Evolutionary conservation across 2,329 filamentous ascomycete species (phyloP).

Genomic region (Pyricularia sp.): DNA sequence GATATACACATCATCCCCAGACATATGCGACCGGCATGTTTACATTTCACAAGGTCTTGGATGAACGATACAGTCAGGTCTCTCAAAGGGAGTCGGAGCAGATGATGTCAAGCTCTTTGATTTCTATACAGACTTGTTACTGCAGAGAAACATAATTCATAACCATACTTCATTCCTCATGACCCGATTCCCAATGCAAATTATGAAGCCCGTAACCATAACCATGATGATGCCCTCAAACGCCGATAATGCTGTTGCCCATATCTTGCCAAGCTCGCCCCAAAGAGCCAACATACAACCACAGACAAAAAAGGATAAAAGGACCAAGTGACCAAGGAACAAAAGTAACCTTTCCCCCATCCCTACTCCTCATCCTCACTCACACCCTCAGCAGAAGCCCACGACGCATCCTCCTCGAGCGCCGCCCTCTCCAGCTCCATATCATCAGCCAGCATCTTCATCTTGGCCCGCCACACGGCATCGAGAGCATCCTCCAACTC

Average conservation of each 20-base stretch:
- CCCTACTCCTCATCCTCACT: no score
- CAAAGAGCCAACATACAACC: not conserved
- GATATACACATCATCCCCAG: no score
- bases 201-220: not conserved
- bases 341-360: no score
- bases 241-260: not conserved
- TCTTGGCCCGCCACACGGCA: not conserved
- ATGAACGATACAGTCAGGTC: no score
- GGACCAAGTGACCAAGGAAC: no score
- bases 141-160: no score
- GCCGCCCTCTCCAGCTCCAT: not conserved
- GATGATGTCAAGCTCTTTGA: no score
- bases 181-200: not conserved
- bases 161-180: not conserved
- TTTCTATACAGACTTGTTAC: no score
- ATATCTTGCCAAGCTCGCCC: not conserved
- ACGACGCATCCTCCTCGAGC: not conserved
- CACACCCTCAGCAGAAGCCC: no score
- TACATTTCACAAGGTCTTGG: no score
- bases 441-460: not conserved
- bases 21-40: no score
- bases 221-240: not conserved
- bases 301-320: not conserved
- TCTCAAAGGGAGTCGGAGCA: no score
- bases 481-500: not conserved